phyloP scores from a whole-genome alignment of 805 yeast genomes.

The Metschnikowia sp. region DNA sequence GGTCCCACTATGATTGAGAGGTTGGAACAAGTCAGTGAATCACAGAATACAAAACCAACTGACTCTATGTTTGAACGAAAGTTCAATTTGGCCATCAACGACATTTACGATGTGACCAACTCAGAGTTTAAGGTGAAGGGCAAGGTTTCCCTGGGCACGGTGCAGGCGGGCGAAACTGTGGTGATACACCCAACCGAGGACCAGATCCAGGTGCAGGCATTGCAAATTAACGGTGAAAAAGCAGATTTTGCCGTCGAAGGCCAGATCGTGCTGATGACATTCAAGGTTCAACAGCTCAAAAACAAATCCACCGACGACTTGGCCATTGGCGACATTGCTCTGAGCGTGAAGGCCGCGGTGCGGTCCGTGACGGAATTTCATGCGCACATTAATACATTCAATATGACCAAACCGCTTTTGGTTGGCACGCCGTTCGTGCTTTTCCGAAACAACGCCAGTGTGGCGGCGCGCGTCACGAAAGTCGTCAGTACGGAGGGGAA shows the following conservation, averaged over 20 bases:
- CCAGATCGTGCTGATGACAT: constrained; percentile 48
- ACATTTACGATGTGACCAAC: constrained; percentile 48
- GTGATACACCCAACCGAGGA: constrained; percentile 52
- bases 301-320: constrained; percentile 54
- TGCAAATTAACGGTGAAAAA: constrained; percentile 31
- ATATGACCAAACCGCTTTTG: constrained; percentile 63
- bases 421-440: constrained; percentile 77
- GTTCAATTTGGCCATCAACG: constrained; percentile 61
- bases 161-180: constrained; percentile 70
- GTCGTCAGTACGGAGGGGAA: constrained; percentile 28
- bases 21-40: constrained; percentile 30
- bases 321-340: constrained; percentile 55
- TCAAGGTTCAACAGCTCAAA: constrained; percentile 44
- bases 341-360: constrained; percentile 25
- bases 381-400: constrained; percentile 32
- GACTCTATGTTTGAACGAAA: constrained; percentile 23
- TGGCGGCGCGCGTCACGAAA: constrained; percentile 62
- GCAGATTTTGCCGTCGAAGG: constrained; percentile 61
- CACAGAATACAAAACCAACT: background rate
- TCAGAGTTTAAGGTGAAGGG: constrained; percentile 58
- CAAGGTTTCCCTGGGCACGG: constrained; percentile 60
- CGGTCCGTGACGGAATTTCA: constrained; percentile 27
- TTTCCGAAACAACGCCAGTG: constrained; percentile 71
- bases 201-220: constrained; percentile 40
- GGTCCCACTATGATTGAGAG: constrained; percentile 42